Evolutionary conservation across 1,284 basidiomycete species (phyloP).

Genomic region (Trichosporon asahii): DNA sequence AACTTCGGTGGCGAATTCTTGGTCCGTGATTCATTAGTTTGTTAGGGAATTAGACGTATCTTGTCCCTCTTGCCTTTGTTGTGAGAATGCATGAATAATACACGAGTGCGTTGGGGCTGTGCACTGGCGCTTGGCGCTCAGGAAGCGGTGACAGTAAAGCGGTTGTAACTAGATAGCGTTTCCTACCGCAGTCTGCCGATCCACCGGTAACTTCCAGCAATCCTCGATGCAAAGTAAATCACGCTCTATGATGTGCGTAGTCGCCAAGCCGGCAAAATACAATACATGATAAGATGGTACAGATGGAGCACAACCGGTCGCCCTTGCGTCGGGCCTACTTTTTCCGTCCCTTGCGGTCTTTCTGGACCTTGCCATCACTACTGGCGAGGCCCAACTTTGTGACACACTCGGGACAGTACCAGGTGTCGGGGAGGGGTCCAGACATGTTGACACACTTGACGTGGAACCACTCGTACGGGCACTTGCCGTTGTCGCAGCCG

Average conservation of each 20-base stretch:
- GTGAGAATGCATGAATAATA: no score
- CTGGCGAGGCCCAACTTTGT: slow-evolving; percentile 33
- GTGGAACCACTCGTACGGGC: slow-evolving; percentile 92
- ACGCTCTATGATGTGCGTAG: neutral
- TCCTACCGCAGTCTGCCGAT: no score
- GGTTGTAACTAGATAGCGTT: no score
- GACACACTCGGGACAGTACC: slow-evolving; percentile 68
- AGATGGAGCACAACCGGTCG: neutral
- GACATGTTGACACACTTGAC: slow-evolving; percentile 71
- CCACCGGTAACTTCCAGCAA: no score
- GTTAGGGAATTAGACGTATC: no score
- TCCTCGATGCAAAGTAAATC: no score
- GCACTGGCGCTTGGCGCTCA: no score
- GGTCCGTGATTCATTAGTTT: no score
- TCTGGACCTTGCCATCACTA: slow-evolving; percentile 34
- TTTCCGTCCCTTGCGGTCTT: slow-evolving; percentile 37
- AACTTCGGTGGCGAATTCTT: no score
- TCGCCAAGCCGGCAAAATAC: neutral
- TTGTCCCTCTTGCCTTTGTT: no score
- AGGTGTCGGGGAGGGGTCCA: slow-evolving; percentile 66
- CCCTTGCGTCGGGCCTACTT: slow-evolving; percentile 16
- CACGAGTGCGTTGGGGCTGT: no score
- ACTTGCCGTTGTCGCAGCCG: slow-evolving; percentile 78
- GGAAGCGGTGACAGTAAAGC: no score
- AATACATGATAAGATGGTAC: slow-evolving; percentile 1